Evolutionary conservation across 2,329 filamentous ascomycete genomes (phyloP).

Genomic region (Arthrobotrys pseudoclavata): DNA sequence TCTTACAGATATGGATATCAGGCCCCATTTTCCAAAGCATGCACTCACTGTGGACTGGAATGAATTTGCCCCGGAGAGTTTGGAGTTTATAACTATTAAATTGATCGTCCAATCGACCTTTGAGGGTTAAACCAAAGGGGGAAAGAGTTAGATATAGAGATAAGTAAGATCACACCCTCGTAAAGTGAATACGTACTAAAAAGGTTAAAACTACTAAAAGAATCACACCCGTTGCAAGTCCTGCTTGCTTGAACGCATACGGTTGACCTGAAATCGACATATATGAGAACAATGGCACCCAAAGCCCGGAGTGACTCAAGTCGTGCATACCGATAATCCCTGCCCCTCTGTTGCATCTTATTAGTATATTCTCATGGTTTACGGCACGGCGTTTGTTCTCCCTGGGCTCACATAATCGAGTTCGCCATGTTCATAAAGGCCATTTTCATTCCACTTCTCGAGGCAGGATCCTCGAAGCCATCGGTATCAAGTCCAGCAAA

Average conservation of each 20-base stretch:
- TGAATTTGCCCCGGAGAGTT: slow-evolving; percentile 90
- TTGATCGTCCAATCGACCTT: slow-evolving; percentile 95
- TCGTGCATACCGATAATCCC: slow-evolving; percentile 71
- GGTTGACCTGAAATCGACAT: slow-evolving; percentile 74
- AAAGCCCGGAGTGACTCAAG: not conserved
- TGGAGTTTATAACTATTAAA: slow-evolving; percentile 96
- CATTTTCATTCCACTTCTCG: slow-evolving; percentile 85
- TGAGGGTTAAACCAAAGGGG: too few species aligned
- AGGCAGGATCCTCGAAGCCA: slow-evolving; percentile 74
- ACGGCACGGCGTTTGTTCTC: slow-evolving; percentile 70
- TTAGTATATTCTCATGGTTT: slow-evolving; percentile 20
- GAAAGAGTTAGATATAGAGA: slow-evolving; percentile 35
- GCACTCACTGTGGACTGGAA: slow-evolving; percentile 97
- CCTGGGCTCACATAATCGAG: slow-evolving; percentile 84
- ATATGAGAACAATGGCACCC: not conserved
- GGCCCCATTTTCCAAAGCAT: slow-evolving; percentile 88
- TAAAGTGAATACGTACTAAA: slow-evolving; percentile 68
- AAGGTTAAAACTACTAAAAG: slow-evolving; percentile 84
- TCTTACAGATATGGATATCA: slow-evolving; percentile 81
- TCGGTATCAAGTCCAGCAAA: slow-evolving; percentile 72
- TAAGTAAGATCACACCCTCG: not conserved
- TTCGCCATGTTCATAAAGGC: slow-evolving; percentile 99
- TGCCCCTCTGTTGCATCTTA: slow-evolving; percentile 69
- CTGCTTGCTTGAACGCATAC: slow-evolving; percentile 94
- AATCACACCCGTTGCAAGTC: slow-evolving; percentile 82